A percentile compares a stretch with the other conserved stretches of the same genome.
Conservation (phyloP, 345 rosid genomes). For the Bruguiera sexangula region DNA sequence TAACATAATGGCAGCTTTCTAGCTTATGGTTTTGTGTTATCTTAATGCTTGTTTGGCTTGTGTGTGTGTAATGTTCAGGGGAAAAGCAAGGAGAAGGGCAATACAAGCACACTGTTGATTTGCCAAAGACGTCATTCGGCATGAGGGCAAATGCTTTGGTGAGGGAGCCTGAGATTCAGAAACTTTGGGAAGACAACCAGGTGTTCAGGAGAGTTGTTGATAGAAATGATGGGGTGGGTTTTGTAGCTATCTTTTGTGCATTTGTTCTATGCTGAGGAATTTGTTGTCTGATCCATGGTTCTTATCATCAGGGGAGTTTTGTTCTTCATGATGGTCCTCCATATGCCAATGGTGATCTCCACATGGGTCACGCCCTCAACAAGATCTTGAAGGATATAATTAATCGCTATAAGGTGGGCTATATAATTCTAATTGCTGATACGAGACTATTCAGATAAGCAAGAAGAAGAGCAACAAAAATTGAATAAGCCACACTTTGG, state of each 20-base stretch:
- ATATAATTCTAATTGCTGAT: constrained; percentile 6
- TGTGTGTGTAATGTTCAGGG: constrained; percentile 40
- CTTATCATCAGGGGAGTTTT: constrained; percentile 59
- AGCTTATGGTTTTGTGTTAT: not conserved
- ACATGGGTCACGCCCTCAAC: constrained; percentile 95
- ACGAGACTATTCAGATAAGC: no score
- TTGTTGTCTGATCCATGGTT: constrained; percentile 30
- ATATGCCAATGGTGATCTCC: constrained; percentile 91
- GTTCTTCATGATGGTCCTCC: constrained; percentile 98
- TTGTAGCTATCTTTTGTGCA: constrained; percentile 6
- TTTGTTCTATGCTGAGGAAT: constrained; percentile 18
- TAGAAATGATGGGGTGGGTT: constrained; percentile 72
- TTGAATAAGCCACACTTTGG: no score
- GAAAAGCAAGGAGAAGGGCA: constrained; percentile 80
- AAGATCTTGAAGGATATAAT: constrained; percentile 94
- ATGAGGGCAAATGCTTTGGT: constrained; percentile 86
- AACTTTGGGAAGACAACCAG: constrained; percentile 79
- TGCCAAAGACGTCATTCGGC: constrained; percentile 80
- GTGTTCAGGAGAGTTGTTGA: constrained; percentile 73
- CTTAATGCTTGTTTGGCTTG: constrained; percentile 3
- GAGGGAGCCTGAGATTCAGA: constrained; percentile 94
- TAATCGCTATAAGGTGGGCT: constrained; percentile 80
- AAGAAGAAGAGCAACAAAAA: no score
- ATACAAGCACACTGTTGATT: constrained; percentile 86
- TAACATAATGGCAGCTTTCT: not conserved